These are phyloP conservation scores for Cladorrhinum samala DNA, from an alignment of 495 filamentous ascomycete species.

Conservation along the genomic window DNA sequence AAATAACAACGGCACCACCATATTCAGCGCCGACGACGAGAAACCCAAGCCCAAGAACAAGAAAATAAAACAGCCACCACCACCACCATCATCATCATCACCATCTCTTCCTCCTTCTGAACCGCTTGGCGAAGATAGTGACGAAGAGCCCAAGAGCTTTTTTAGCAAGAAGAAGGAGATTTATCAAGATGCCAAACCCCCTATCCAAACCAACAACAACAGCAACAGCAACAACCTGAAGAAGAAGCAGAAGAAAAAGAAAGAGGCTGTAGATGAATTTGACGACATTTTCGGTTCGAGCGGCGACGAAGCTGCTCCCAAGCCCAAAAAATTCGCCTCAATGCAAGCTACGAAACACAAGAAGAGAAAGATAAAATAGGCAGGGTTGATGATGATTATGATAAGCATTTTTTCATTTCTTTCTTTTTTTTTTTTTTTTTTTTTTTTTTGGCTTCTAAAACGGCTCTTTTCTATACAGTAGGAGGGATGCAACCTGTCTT, in stretches of 20 bases:
- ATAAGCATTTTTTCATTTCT: constrained; percentile 29
- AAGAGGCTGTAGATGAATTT: constrained; percentile 20
- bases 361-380: constrained; percentile 4
- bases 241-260: constrained; percentile 13
- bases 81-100: too few relatives aligned
- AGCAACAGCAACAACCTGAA: background rate
- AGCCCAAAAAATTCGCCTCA: background rate
- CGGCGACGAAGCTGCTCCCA: too few relatives aligned
- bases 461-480: too few relatives aligned
- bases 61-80: too few relatives aligned
- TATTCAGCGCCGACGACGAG: too few relatives aligned
- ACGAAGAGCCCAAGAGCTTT: too few relatives aligned
- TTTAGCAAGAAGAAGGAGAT: constrained; percentile 8
- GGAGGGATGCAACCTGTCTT: too few relatives aligned
- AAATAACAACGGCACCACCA: background rate
- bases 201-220: constrained; percentile 2
- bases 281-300: constrained; percentile 24
- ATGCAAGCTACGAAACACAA: constrained; percentile 4
- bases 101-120: too few relatives aligned
- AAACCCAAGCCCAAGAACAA: too few relatives aligned
- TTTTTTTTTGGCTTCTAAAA: too few relatives aligned
- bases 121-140: too few relatives aligned
- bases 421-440: too few relatives aligned
- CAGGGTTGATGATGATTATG: constrained; percentile 28
- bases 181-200: constrained; percentile 8